Percentiles rank a stretch among this genome's conserved stretches.
Evolutionary conservation across 1,139 yeast genomes (phyloP).

Genomic region (Protomyces inouyei): DNA sequence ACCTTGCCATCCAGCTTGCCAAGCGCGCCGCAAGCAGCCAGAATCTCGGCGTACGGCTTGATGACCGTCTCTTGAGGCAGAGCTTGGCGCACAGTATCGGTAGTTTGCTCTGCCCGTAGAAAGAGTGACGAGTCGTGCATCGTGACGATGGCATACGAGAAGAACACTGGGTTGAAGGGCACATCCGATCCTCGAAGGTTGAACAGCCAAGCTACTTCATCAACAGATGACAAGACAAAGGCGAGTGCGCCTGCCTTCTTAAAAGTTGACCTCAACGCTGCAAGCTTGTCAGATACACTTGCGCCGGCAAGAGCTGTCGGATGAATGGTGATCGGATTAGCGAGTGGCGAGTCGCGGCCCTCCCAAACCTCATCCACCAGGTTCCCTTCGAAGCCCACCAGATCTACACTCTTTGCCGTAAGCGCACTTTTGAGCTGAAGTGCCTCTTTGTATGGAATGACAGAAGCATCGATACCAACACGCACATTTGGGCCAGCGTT

Average conservation of each 20-base stretch:
- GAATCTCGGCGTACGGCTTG: constrained; percentile 40
- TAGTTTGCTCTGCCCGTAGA: constrained; percentile 64
- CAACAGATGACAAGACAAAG: constrained; percentile 67
- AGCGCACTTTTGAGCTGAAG: constrained; percentile 38
- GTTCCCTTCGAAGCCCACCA: constrained; percentile 64
- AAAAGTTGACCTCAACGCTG: constrained; percentile 46
- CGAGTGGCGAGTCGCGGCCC: constrained; percentile 40
- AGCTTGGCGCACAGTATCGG: constrained; percentile 41
- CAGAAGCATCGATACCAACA: constrained; percentile 63
- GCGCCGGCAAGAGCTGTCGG: constrained; percentile 44
- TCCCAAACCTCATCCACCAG: constrained; percentile 76
- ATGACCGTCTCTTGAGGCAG: constrained; percentile 37
- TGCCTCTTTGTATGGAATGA: constrained; percentile 46
- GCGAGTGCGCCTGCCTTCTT: constrained; percentile 45
- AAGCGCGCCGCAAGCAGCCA: constrained; percentile 30
- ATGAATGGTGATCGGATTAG: constrained; percentile 37
- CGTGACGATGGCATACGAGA: constrained; percentile 68
- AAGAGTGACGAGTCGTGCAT: constrained; percentile 56
- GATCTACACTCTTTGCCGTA: constrained; percentile 44
- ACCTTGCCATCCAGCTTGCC: constrained; percentile 38
- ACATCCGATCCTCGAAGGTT: constrained; percentile 31
- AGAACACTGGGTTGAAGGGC: constrained; percentile 86
- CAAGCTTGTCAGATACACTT: constrained; percentile 45
- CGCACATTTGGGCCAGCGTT: constrained; percentile 34
- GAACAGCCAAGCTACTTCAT: constrained; percentile 61